Percentiles rank a stretch among this genome's conserved stretches.
phyloP scores from a whole-genome alignment of 768 basidiomycete species.

The Ephemerocybe angulata region DNA sequence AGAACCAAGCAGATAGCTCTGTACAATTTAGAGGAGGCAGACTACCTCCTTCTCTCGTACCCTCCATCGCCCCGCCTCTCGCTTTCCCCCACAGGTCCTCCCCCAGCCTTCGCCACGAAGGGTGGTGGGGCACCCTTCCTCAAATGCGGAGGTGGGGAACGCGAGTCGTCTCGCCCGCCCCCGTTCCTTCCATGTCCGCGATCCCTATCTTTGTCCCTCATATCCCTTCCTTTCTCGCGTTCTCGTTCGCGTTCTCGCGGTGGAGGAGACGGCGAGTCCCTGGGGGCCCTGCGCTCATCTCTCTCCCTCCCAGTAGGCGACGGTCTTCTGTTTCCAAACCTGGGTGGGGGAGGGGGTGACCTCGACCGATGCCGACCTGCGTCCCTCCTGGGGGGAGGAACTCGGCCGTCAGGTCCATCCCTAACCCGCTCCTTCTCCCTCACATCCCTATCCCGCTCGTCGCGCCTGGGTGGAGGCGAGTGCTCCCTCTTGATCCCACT shows the following conservation, averaged over 20 bases:
- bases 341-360: background rate
- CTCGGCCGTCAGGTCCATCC: background rate
- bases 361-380: no score
- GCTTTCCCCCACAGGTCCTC: background rate
- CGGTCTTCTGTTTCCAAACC: background rate
- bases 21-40: background rate
- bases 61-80: constrained; percentile 21
- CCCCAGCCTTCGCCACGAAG: background rate
- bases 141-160: constrained; percentile 23
- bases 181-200: background rate
- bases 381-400: background rate
- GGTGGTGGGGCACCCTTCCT: background rate
- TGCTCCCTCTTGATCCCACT: background rate
- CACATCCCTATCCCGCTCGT: background rate
- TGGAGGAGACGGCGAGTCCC: no score
- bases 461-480: background rate
- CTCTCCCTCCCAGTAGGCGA: background rate
- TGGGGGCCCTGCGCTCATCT: no score
- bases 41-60: constrained; percentile 16
- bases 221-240: background rate
- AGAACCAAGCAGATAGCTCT: no score
- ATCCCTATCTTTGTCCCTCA: background rate
- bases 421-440: background rate
- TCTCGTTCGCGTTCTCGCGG: background rate
- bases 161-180: constrained; percentile 19